These are phyloP conservation scores for Tricholomella constricta DNA, from an alignment of 768 basidiomycete genomes.

Conservation along the genomic window DNA sequence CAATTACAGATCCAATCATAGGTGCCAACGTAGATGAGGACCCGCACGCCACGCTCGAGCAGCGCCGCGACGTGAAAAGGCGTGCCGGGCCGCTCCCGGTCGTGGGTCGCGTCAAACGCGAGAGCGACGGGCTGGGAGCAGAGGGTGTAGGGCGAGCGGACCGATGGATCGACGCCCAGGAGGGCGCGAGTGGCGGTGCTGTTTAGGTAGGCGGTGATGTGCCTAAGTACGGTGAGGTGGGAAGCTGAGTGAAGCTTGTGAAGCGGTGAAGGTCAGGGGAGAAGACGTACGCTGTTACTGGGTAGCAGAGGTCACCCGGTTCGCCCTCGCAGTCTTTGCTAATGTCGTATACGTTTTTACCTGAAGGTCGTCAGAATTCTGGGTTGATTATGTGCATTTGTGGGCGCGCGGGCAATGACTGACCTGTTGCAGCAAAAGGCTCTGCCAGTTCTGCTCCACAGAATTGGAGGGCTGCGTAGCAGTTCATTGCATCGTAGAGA, in stretches of 20 bases:
- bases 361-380: too few relatives aligned
- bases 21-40: conserved; percentile 70
- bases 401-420: too few relatives aligned
- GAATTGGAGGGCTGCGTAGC: conserved; percentile 61
- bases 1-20: conserved; percentile 81
- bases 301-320: conserved; percentile 57
- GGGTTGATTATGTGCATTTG: not conserved
- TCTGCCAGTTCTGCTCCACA: conserved; percentile 55
- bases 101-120: conserved; percentile 50
- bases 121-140: conserved; percentile 39
- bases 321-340: conserved; percentile 58
- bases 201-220: conserved; percentile 64
- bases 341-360: conserved; percentile 69
- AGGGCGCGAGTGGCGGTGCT: conserved; percentile 49
- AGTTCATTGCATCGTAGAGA: conserved; percentile 63
- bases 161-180: conserved; percentile 63
- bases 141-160: conserved; percentile 35
- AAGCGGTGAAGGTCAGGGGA: not conserved
- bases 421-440: conserved; percentile 43
- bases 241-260: not conserved
- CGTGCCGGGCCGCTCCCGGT: conserved; percentile 42
- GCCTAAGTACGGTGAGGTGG: conserved; percentile 31
- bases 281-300: conserved; percentile 40
- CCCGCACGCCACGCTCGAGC: conserved; percentile 69
- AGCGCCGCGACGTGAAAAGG: conserved; percentile 63